Conservation (phyloP, 306 rosid species). For the Abrus pulchellus region DNA sequence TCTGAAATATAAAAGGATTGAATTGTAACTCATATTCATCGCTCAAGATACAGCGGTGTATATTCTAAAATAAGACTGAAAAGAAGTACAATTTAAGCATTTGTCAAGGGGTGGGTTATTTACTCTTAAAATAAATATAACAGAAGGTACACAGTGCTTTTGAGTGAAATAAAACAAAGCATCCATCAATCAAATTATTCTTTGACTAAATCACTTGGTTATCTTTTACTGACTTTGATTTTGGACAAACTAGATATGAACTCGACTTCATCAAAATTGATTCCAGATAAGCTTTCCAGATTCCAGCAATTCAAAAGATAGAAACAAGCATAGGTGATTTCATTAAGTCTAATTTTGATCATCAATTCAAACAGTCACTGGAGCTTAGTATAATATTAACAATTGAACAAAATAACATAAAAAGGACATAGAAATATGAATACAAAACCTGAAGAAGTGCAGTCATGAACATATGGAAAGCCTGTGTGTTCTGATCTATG, state of each 20-base stretch:
- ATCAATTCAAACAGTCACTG: conserved; percentile 25
- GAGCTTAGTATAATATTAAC: neutral
- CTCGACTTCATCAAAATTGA: neutral
- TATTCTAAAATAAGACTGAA: no score
- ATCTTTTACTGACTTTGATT: neutral
- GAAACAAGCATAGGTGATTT: conserved; percentile 29
- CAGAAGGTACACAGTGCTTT: neutral
- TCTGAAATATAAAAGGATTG: no score
- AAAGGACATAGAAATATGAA: conserved; percentile 34
- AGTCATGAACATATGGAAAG: conserved; percentile 85
- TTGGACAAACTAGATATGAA: neutral
- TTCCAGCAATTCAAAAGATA: conserved; percentile 50
- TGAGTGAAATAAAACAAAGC: neutral
- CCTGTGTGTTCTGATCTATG: conserved; percentile 84
- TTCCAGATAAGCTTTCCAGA: conserved; percentile 2
- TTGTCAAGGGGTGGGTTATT: no score
- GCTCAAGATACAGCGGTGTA: no score
- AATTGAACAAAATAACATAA: conserved; percentile 12
- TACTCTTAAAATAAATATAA: neutral
- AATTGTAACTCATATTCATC: no score
- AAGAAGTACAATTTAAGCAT: no score
- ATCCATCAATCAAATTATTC: conserved; percentile 17
- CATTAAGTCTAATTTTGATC: neutral
- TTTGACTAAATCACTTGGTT: neutral
- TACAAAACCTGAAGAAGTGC: conserved; percentile 82